Conservation (phyloP, 1,139 yeast species). For the Candida sojae region DNA sequence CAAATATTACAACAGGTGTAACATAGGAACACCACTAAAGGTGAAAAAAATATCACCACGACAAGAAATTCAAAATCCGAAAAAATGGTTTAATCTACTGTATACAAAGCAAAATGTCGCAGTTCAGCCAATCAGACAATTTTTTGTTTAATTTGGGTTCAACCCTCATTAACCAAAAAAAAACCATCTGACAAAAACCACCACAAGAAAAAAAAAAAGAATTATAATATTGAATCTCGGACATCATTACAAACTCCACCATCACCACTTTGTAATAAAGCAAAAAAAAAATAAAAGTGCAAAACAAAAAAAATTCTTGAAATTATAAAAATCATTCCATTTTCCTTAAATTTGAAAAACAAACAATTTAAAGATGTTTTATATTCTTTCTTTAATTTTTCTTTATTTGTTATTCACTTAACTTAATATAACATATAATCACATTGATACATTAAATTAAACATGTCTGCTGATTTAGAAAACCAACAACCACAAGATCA, state of each 20-base stretch:
- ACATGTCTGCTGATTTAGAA: slow-evolving; percentile 30
- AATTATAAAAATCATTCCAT: slow-evolving; percentile 6
- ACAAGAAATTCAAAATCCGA: too few species aligned
- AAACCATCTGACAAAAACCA: too few species aligned
- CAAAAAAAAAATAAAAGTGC: neutral
- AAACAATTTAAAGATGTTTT: neutral
- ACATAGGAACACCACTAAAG: too few species aligned
- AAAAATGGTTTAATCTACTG: too few species aligned
- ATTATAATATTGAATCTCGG: neutral
- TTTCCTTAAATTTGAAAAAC: neutral
- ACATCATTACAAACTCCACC: neutral
- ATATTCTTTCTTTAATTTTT: neutral
- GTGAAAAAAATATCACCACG: too few species aligned
- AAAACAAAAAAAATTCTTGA: neutral
- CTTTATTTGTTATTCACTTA: neutral
- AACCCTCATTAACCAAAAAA: too few species aligned
- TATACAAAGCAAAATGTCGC: too few species aligned
- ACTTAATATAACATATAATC: neutral
- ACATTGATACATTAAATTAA: neutral
- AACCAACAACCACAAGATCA: slow-evolving; percentile 30
- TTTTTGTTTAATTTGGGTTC: too few species aligned
- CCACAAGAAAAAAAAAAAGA: neutral
- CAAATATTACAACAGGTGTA: too few species aligned
- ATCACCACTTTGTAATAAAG: neutral
- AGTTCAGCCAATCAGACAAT: too few species aligned